These are phyloP conservation scores for Kwoniella mangroviensis DNA, from an alignment of 768 basidiomycete genomes.

Conservation along the genomic window DNA sequence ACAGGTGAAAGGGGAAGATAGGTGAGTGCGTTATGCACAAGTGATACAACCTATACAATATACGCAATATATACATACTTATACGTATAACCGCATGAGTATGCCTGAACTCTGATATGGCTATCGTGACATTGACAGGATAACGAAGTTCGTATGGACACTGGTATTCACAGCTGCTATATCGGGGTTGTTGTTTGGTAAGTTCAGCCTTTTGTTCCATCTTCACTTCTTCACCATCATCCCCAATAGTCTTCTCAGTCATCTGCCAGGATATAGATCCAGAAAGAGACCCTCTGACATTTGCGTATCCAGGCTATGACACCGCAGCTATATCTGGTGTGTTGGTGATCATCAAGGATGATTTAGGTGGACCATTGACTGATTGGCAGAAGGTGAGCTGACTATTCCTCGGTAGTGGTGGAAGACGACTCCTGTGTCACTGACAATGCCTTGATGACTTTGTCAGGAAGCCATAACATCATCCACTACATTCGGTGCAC, in stretches of 20 bases:
- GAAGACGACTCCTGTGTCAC: too few species aligned
- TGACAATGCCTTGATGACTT: not conserved
- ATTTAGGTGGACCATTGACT: slow-evolving; percentile 67
- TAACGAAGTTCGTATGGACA: slow-evolving; percentile 77
- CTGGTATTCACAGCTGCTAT: slow-evolving; percentile 75
- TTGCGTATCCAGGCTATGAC: slow-evolving; percentile 67
- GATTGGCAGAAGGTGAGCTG: slow-evolving; percentile 67
- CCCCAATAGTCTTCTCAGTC: not conserved
- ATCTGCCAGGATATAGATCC: not conserved
- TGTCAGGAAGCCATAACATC: slow-evolving; percentile 77
- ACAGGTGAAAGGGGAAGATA: slow-evolving; percentile 54
- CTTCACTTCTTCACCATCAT: not conserved
- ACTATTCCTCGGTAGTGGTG: not conserved
- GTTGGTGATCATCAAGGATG: slow-evolving; percentile 72
- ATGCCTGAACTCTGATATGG: not conserved
- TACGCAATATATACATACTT: too few species aligned
- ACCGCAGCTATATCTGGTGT: slow-evolving; percentile 78
- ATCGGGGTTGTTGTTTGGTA: slow-evolving; percentile 76
- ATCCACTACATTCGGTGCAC: slow-evolving; percentile 75
- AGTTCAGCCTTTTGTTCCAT: slow-evolving; percentile 37
- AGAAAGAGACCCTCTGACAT: not conserved
- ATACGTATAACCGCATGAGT: not conserved
- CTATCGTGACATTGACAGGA: slow-evolving; percentile 41
- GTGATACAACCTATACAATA: not conserved
- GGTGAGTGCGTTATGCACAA: slow-evolving; percentile 29